Evolutionary conservation across 2,329 filamentous ascomycete species (phyloP), one percentile per base, ranked within the genome.

Genomic region (Colletotrichum sp.): DNA sequence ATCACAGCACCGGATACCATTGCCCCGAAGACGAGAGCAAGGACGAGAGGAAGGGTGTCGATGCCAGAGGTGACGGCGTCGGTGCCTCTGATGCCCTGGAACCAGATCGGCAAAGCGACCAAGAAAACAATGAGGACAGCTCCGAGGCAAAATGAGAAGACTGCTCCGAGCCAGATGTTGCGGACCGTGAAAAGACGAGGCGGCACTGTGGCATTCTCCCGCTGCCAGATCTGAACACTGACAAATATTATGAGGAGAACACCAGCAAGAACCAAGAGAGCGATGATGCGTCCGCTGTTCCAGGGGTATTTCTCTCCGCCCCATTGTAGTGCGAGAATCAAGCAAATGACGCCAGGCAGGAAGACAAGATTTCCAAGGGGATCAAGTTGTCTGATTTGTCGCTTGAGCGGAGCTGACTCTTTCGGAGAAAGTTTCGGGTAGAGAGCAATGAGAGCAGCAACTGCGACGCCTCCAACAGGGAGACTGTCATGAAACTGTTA

Each of bases 291-390:
- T 13, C 85, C 82, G 81, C 84, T 85, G 72, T 80, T 84, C 90
- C 90, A 92, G 4, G 89, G 65, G 70, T 89, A 88, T 30, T 87
- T 81, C 26, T 86, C 84, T 13, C 91, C 90, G 13, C 90, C 91
- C 87, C 89, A 92, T 79, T 92, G 88, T 44, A 92, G 84, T 13
- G 89, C 90, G 5, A 92, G 84, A 15, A 92, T 82, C 16, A 92
- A 83, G 76, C 86, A 89, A 75, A 91, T 81, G 63, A 91, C 85
- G 32, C 86, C 85, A 1, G 90, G 88, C 26, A 90, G 84, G 79
- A 91, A 86, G 72, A 90, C 82, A 15, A 81, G 80, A 4, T 87
- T 86, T 26, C 90, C 90, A 9, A 85, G 48, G 1, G 90, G 90
- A 74, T 93, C 91, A 16, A 64, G 57, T 36, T 75, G 55, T 16